A percentile compares a stretch with the other conserved stretches of the same genome.
These are phyloP conservation scores for Camelina sativa DNA, from an alignment of 345 rosid species.

Conservation along the genomic window DNA sequence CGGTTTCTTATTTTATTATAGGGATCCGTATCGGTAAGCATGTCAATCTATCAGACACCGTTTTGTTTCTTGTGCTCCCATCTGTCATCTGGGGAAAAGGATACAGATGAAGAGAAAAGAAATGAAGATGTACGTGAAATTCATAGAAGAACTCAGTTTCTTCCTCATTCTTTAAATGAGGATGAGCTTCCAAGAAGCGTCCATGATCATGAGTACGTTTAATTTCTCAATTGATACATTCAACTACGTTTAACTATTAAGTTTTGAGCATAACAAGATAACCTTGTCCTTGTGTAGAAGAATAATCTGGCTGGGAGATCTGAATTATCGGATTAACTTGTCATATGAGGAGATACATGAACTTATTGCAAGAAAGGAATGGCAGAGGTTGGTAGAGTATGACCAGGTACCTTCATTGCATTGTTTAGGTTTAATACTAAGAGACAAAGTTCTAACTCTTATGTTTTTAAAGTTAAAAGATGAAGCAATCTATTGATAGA, in stretches of 20 bases:
- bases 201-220: conserved; percentile 80
- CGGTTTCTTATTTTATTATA: conserved; percentile 40
- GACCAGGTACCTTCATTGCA: conserved; percentile 71
- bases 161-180: conserved; percentile 46
- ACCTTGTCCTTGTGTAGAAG: conserved; percentile 56
- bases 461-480: background rate
- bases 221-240: conserved; percentile 3
- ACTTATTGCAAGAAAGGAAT: conserved; percentile 65
- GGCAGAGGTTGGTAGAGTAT: conserved; percentile 70
- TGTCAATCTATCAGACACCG: conserved; percentile 87
- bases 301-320: conserved; percentile 92
- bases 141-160: conserved; percentile 74
- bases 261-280: conserved; percentile 1
- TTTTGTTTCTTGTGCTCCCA: conserved; percentile 87
- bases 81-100: conserved; percentile 89
- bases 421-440: background rate
- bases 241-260: background rate
- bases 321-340: conserved; percentile 86
- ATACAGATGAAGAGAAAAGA: conserved; percentile 80
- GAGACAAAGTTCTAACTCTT: background rate
- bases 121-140: conserved; percentile 86
- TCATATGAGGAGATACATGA: conserved; percentile 68
- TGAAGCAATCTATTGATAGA: conserved; percentile 8
- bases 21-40: conserved; percentile 94
- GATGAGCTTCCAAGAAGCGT: conserved; percentile 67